phyloP scores from a whole-genome alignment of 768 basidiomycete genomes.

The Trametes cubensis region DNA sequence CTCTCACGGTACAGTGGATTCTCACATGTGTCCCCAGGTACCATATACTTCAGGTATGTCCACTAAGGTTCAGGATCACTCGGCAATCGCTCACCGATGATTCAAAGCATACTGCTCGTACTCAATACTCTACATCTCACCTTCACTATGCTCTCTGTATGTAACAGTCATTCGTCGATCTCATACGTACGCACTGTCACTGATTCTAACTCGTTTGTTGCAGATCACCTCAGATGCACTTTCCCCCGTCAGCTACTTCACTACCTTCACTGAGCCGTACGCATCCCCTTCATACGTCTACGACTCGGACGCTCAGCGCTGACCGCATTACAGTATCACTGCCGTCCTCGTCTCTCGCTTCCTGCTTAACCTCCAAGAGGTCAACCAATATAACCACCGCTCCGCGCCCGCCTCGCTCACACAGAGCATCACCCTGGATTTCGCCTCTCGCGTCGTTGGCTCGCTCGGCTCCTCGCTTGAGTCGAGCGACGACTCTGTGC shows the following conservation, averaged over 20 bases:
- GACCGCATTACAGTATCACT: not conserved
- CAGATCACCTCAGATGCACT: slow-evolving; percentile 6
- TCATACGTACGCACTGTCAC: too few species aligned
- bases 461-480: slow-evolving; percentile 1
- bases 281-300: not conserved
- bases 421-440: slow-evolving; percentile 3
- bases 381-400: slow-evolving; percentile 8
- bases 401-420: not conserved
- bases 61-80: not conserved
- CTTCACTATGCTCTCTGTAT: slow-evolving; percentile 11
- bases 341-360: slow-evolving; percentile 16
- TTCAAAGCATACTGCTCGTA: not conserved
- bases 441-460: not conserved
- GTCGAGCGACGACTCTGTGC: not conserved
- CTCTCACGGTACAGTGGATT: too few species aligned
- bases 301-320: not conserved
- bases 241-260: slow-evolving; percentile 9
- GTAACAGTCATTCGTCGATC: too few species aligned
- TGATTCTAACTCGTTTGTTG: too few species aligned
- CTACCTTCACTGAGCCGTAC: slow-evolving; percentile 17
- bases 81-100: not conserved
- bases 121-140: slow-evolving; percentile 12
- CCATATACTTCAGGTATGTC: slow-evolving; percentile 9
- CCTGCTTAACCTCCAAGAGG: slow-evolving; percentile 17
- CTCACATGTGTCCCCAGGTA: not conserved